Conservation (phyloP, 257 asterid genomes). For the Scutellaria minor region DNA sequence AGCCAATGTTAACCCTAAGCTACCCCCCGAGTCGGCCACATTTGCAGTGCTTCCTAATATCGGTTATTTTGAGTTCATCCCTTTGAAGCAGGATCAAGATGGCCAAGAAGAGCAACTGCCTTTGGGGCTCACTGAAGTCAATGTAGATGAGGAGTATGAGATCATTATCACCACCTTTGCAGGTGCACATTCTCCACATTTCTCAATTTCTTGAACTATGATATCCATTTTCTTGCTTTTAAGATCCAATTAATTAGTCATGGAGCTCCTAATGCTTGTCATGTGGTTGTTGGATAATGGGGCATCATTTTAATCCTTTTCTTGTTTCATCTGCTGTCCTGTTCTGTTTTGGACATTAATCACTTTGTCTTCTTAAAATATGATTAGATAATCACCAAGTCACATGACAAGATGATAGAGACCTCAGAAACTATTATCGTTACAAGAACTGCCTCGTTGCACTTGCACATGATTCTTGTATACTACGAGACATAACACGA, state of each 20-base stretch:
- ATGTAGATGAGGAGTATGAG: constrained; percentile 82
- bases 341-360: constrained; percentile 16
- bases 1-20: constrained; percentile 70
- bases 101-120: constrained; percentile 48
- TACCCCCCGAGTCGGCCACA: constrained; percentile 76
- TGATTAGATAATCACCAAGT: constrained; percentile 28
- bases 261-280: constrained; percentile 29
- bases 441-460: neutral
- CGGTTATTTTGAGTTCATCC: constrained; percentile 87
- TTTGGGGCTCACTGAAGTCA: constrained; percentile 72
- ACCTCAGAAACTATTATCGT: neutral
- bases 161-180: constrained; percentile 78
- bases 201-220: neutral
- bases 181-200: constrained; percentile 46
- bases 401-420: constrained; percentile 34
- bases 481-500: constrained; percentile 19
- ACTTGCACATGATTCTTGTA: constrained; percentile 33
- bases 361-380: constrained; percentile 10
- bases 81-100: constrained; percentile 44
- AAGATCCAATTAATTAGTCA: neutral
- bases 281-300: constrained; percentile 39
- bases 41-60: constrained; percentile 85
- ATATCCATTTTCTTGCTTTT: constrained; percentile 5
- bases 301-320: constrained; percentile 27
- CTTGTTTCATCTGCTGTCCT: constrained; percentile 28